Evolutionary conservation across 371 early-diverging fungal species (phyloP).

Genomic region (Zychaea mexicana): DNA sequence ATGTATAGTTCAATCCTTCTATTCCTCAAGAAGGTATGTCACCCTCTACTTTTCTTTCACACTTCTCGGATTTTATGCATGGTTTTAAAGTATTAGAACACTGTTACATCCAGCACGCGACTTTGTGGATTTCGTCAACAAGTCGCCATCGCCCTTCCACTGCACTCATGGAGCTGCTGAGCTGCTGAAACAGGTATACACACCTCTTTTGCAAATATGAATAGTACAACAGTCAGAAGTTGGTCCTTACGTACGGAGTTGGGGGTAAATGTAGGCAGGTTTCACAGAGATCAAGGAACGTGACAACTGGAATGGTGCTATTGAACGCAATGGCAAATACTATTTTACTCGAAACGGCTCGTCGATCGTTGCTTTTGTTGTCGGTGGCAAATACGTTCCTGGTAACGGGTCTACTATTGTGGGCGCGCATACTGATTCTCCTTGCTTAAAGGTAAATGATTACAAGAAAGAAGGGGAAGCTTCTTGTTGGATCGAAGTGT

Average conservation of each 20-base stretch:
- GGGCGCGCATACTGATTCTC: slow-evolving; percentile 98
- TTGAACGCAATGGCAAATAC: slow-evolving; percentile 86
- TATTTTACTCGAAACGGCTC: slow-evolving; percentile 94
- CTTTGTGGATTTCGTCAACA: slow-evolving; percentile 88
- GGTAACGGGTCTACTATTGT: slow-evolving; percentile 89
- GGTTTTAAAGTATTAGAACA: not conserved
- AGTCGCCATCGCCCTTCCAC: slow-evolving; percentile 94
- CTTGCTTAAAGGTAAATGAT: slow-evolving; percentile 86
- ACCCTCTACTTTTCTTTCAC: not conserved
- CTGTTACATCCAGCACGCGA: slow-evolving; percentile 24
- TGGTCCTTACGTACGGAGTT: not conserved
- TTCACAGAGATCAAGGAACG: slow-evolving; percentile 89
- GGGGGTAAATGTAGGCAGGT: slow-evolving; percentile 51
- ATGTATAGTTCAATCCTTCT: not conserved
- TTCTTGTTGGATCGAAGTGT: not conserved
- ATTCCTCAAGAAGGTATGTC: slow-evolving; percentile 2
- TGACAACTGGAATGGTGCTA: slow-evolving; percentile 74
- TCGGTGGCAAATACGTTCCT: slow-evolving; percentile 84
- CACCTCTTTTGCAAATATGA: not conserved
- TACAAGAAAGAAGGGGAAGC: not conserved
- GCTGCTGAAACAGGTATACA: slow-evolving; percentile 40
- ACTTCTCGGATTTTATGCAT: not conserved
- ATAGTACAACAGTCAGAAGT: not conserved
- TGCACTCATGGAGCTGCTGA: slow-evolving; percentile 73
- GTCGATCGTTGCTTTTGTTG: slow-evolving; percentile 93